Percentiles rank a stretch among this genome's conserved stretches.
These are phyloP conservation scores for Leccinum pachyderme DNA, from an alignment of 1,284 basidiomycete genomes.

Conservation along the genomic window DNA sequence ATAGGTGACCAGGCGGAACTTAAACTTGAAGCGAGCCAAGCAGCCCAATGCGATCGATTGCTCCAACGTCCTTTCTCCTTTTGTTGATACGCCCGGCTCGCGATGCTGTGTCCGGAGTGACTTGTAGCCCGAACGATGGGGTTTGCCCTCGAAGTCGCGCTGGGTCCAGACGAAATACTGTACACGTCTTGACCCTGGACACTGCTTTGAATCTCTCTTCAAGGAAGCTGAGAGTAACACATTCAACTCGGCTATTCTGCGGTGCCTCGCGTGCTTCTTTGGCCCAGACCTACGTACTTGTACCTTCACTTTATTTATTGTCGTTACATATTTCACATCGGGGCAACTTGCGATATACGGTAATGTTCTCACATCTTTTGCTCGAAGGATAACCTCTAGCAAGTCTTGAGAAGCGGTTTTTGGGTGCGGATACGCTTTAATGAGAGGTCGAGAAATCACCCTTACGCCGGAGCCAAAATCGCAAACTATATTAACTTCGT, in stretches of 20 bases:
- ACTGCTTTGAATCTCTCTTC: constrained; percentile 33
- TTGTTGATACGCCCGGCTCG: constrained; percentile 27
- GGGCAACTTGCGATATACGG: background rate
- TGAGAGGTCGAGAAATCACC: constrained; percentile 40
- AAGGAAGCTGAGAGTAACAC: constrained; percentile 47
- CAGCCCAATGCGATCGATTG: constrained; percentile 24
- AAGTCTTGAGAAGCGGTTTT: constrained; percentile 47
- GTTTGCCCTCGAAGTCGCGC: constrained; percentile 1
- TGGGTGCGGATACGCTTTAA: constrained; percentile 40
- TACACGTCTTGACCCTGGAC: constrained; percentile 43
- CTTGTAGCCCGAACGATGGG: constrained; percentile 8
- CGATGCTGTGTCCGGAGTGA: constrained; percentile 33
- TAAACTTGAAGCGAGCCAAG: background rate
- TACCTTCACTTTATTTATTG: background rate
- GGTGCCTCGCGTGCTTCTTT: constrained; percentile 36
- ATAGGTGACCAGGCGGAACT: too few species aligned
- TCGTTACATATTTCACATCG: background rate
- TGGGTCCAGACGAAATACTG: background rate
- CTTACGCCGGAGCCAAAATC: constrained; percentile 52
- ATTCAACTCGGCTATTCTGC: constrained; percentile 35
- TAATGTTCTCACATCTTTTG: constrained; percentile 22
- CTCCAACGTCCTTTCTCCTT: constrained; percentile 30
- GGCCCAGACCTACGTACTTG: constrained; percentile 33
- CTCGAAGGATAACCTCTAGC: constrained; percentile 37
- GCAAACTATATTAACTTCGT: constrained; percentile 40